Conservation (phyloP, 225 moss, liverwort and hornwort genomes). For the Rhytidiadelphus loreus region DNA sequence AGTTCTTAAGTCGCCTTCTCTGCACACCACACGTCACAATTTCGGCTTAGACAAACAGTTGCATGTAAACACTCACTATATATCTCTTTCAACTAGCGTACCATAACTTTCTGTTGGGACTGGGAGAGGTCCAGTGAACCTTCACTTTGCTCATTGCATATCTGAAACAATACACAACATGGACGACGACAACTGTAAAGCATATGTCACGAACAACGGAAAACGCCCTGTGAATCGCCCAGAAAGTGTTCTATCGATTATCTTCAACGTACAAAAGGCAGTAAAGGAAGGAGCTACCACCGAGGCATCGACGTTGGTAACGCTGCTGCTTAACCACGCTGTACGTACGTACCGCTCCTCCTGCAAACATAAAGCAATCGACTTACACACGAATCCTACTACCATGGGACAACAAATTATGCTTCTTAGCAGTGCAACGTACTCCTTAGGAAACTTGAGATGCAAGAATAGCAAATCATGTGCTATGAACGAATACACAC, state of each 20-base stretch:
- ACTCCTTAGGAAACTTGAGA: background rate
- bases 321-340: conserved; percentile 39
- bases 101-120: background rate
- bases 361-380: conserved; percentile 7
- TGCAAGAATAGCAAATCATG: background rate
- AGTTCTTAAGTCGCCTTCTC: too few species aligned
- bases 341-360: conserved; percentile 11
- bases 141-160: conserved; percentile 42
- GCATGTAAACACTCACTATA: background rate
- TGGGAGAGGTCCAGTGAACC: background rate
- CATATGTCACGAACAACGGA: background rate
- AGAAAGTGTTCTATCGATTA: background rate
- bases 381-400: background rate
- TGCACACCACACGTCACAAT: background rate
- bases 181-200: background rate
- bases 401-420: background rate
- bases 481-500: background rate
- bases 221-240: background rate
- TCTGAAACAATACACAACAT: conserved; percentile 18
- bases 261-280: background rate
- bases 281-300: conserved; percentile 52
- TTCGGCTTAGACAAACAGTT: background rate
- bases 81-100: background rate
- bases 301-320: conserved; percentile 69
- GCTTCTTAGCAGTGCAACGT: background rate